These are phyloP conservation scores for Neotropicomus parvogracilis DNA, from an alignment of 1,284 basidiomycete genomes.

Conservation along the genomic window DNA sequence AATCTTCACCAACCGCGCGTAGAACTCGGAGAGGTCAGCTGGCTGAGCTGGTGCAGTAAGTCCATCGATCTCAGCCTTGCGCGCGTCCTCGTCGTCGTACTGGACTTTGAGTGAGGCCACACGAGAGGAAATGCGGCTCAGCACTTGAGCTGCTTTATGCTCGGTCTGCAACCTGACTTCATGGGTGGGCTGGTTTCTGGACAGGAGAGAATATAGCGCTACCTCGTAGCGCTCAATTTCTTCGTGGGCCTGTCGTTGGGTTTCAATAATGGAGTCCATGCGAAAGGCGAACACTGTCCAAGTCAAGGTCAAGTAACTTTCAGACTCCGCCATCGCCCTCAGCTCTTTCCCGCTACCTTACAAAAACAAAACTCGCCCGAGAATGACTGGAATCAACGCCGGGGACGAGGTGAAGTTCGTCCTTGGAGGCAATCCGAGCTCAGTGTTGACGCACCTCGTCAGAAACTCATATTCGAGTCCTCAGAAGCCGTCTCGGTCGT, in stretches of 20 bases:
- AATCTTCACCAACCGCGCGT: conserved; percentile 88
- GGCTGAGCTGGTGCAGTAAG: conserved; percentile 55
- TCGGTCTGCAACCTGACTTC: conserved; percentile 73
- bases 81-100: conserved; percentile 71
- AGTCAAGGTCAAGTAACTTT: conserved; percentile 31
- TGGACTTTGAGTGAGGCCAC: conserved; percentile 60
- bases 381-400: conserved; percentile 76
- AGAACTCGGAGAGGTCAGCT: conserved; percentile 89
- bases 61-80: conserved; percentile 59
- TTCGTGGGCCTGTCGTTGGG: conserved; percentile 91
- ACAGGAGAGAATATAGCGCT: conserved; percentile 68
- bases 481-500: conserved; percentile 90
- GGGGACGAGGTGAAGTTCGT: conserved; percentile 64
- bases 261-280: conserved; percentile 89
- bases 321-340: conserved; percentile 49
- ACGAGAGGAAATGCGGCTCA: conserved; percentile 77
- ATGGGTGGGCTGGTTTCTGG: conserved; percentile 58
- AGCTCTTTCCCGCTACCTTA: conserved; percentile 26
- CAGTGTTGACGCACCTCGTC: conserved; percentile 5
- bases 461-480: conserved; percentile 97
- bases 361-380: conserved; percentile 30
- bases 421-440: not conserved
- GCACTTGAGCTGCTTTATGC: conserved; percentile 83
- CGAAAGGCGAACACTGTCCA: conserved; percentile 3
- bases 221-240: conserved; percentile 89